A percentile compares a stretch with the other conserved stretches of the same genome.
phyloP scores from a whole-genome alignment of 352 stramenopile genomes.

The Thraustochytrium striatum region DNA sequence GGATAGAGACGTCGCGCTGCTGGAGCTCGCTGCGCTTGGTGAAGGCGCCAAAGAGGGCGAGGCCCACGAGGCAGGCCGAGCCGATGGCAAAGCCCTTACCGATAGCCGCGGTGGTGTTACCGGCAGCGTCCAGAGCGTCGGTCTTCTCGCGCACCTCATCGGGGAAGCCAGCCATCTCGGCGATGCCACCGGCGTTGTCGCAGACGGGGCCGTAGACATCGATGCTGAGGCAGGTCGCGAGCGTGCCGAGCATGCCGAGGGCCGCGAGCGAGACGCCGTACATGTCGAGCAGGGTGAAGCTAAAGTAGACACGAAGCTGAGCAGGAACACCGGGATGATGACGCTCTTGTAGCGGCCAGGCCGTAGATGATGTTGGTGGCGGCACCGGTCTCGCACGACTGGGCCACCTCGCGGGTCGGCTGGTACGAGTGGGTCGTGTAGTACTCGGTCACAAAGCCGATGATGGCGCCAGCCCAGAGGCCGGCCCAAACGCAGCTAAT shows the following conservation, averaged over 20 bases:
- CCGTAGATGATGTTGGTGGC: slow-evolving; percentile 99
- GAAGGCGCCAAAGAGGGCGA: slow-evolving; percentile 97
- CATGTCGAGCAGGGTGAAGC: slow-evolving; percentile 92
- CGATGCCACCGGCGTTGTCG: slow-evolving; percentile 98
- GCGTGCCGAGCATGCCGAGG: slow-evolving; percentile 81
- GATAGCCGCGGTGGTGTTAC: slow-evolving; percentile 98
- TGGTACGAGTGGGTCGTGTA: slow-evolving; percentile 96
- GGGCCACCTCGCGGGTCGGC: slow-evolving; percentile 83
- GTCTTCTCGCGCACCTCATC: slow-evolving; percentile 96
- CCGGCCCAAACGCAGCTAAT: slow-evolving; percentile 89
- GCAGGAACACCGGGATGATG: slow-evolving; percentile 96
- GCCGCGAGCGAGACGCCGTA: slow-evolving; percentile 93
- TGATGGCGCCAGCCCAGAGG: slow-evolving; percentile 91
- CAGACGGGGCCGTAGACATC: slow-evolving; percentile 98
- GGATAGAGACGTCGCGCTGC: slow-evolving; percentile 33
- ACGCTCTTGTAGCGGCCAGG: slow-evolving; percentile 97
- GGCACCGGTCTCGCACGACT: slow-evolving; percentile 94
- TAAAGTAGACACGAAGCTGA: slow-evolving; percentile 95
- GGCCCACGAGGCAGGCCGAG: slow-evolving; percentile 94
- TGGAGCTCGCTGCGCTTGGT: slow-evolving; percentile 63
- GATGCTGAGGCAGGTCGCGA: slow-evolving; percentile 77
- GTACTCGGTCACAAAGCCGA: slow-evolving; percentile 98
- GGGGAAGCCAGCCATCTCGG: slow-evolving; percentile 96
- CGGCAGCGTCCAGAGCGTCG: slow-evolving; percentile 95
- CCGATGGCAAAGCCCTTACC: slow-evolving; percentile 99